Evolutionary conservation across 2,329 filamentous ascomycete genomes (phyloP).

Genomic region (Fusarium drepaniforme): DNA sequence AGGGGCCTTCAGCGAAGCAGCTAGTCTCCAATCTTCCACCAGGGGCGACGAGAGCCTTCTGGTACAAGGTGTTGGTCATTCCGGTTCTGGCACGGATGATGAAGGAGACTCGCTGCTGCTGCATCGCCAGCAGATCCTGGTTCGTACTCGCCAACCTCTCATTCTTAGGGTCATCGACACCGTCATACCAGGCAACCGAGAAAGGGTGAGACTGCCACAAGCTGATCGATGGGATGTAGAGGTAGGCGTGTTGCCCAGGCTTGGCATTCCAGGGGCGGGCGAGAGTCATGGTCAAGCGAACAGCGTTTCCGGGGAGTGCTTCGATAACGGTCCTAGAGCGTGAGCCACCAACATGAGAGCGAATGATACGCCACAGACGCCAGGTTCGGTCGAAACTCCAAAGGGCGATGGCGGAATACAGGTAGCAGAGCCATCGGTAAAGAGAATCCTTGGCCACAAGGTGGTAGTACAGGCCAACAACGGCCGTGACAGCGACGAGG

Average conservation of each 20-base stretch:
- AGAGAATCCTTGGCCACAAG: constrained; percentile 60
- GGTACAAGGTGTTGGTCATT: constrained; percentile 77
- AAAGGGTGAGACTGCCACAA: constrained; percentile 84
- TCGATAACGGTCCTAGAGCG: constrained; percentile 79
- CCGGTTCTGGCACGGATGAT: constrained; percentile 80
- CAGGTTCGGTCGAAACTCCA: constrained; percentile 75
- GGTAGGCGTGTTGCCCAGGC: constrained; percentile 82
- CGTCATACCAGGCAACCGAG: constrained; percentile 82
- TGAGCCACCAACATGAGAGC: constrained; percentile 75
- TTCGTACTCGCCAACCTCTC: constrained; percentile 71
- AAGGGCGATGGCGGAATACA: constrained; percentile 72
- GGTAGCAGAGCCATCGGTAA: constrained; percentile 63
- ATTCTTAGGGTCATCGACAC: constrained; percentile 62
- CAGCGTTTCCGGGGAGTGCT: constrained; percentile 80
- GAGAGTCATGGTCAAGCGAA: constrained; percentile 79
- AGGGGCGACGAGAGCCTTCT: constrained; percentile 72
- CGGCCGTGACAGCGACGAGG: constrained; percentile 66
- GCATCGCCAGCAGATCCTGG: constrained; percentile 69
- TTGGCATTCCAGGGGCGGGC: constrained; percentile 82
- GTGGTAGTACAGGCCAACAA: constrained; percentile 77
- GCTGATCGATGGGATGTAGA: constrained; percentile 81
- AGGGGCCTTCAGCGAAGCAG: constrained; percentile 81
- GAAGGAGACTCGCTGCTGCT: constrained; percentile 76
- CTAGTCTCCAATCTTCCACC: constrained; percentile 72
- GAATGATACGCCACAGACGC: constrained; percentile 70